Conservation (phyloP, 169 alveolate species). For the Neospora caninum region DNA sequence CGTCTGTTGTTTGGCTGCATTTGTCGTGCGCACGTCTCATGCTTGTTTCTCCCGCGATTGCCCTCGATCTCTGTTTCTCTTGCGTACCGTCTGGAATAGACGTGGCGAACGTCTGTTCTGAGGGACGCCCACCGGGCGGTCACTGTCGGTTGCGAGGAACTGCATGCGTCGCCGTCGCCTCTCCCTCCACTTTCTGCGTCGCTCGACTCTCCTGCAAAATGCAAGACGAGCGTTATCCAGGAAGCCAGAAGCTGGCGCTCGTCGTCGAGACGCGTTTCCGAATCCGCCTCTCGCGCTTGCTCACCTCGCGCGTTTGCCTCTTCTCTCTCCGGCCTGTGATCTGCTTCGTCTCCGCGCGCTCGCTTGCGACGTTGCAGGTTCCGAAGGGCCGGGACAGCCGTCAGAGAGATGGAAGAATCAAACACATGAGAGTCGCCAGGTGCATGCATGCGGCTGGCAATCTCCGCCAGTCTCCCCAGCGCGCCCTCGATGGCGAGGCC, state of each 20-base stretch:
- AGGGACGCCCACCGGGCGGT: too few species aligned
- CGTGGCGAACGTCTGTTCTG: too few species aligned
- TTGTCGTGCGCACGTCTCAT: too few species aligned
- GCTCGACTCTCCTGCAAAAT: not conserved
- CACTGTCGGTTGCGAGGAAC: too few species aligned
- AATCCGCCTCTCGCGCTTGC: not conserved
- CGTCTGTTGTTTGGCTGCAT: too few species aligned
- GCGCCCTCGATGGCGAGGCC: slow-evolving; percentile 23
- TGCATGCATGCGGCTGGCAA: not conserved
- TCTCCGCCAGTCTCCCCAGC: not conserved
- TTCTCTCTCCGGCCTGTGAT: not conserved
- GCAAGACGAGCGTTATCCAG: not conserved
- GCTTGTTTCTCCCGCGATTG: too few species aligned
- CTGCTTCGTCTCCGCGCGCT: not conserved
- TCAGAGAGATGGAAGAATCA: not conserved
- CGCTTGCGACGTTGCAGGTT: not conserved
- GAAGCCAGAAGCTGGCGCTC: not conserved
- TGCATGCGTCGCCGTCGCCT: too few species aligned
- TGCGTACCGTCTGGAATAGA: too few species aligned
- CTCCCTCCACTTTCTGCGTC: not conserved
- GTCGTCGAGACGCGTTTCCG: not conserved
- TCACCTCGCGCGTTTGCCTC: too few species aligned
- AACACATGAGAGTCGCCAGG: not conserved
- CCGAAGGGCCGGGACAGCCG: not conserved
- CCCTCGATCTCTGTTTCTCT: too few species aligned